A percentile compares a stretch with the other conserved stretches of the same genome.
Conservation (phyloP, 352 stramenopile species). For the Phytophthora hibernalis region DNA sequence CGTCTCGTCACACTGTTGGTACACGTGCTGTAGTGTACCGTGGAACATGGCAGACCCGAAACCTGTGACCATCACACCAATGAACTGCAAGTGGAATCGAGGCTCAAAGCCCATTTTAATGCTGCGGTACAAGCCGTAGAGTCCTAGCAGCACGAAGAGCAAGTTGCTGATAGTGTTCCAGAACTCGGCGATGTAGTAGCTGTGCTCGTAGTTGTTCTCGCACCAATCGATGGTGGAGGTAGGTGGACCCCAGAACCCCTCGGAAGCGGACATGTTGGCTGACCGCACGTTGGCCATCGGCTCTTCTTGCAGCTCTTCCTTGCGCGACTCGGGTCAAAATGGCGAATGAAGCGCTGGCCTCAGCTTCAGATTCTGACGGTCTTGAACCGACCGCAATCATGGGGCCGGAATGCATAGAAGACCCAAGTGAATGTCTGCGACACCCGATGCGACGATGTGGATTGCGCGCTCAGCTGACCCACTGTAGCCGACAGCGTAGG, state of each 20-base stretch:
- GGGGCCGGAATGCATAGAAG: constrained; percentile 23
- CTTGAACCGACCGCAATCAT: constrained; percentile 12
- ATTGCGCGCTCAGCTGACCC: constrained; percentile 12
- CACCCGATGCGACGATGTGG: constrained; percentile 2
- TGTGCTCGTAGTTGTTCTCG: constrained; percentile 85
- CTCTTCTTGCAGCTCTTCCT: neutral
- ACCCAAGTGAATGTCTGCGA: constrained; percentile 19
- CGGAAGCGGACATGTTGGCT: constrained; percentile 6
- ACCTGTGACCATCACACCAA: constrained; percentile 81
- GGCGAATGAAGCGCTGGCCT: constrained; percentile 10
- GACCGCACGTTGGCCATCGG: constrained; percentile 28
- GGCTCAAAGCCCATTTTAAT: constrained; percentile 76
- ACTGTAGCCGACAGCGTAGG: too few relatives aligned
- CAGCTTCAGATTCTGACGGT: constrained; percentile 19
- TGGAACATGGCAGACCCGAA: constrained; percentile 89
- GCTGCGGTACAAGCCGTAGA: constrained; percentile 74
- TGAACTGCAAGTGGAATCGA: constrained; percentile 79
- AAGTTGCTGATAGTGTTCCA: constrained; percentile 90
- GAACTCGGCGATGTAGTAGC: constrained; percentile 86
- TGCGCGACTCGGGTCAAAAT: constrained; percentile 12
- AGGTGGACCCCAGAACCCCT: constrained; percentile 68
- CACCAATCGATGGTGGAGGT: constrained; percentile 91
- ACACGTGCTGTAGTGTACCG: constrained; percentile 83
- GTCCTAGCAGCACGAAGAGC: constrained; percentile 75
- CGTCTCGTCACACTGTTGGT: constrained; percentile 87